Evolutionary conservation across 2,329 filamentous ascomycete species (phyloP), one percentile per base, ranked within the genome.

Genomic region (Zasmidium citrigriseum): DNA sequence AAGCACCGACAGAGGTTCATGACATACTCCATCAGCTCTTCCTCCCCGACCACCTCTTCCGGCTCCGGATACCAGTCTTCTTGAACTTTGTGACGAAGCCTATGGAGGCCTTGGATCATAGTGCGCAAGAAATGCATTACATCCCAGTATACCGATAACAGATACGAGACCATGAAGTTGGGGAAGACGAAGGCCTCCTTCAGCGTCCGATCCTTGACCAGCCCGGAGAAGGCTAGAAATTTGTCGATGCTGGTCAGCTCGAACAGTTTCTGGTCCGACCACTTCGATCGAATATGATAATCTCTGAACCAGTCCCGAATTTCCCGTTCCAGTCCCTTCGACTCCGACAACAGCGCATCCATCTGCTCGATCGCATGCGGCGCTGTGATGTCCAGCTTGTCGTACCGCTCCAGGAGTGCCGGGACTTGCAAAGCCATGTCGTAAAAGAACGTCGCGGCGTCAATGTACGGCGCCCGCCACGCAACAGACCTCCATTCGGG

Each of bases 111-210:
- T 41, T 66, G 64, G 11, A 67, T 60, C 3, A 58, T 63, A 16
- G 54, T 62, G 21, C 69, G 66, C 14, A 73, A 55, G 52, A 64
- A 67, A 54, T 69, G 66, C 63, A 71, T 67, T 12, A 63, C 62
- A 14, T 68, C 60, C 70, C 70, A 72, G 54, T 71, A 72, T 18
- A 68, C 60, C n/a, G 59, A 65, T 22, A 66, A 52, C 16, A 73
- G 52, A 41, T 72, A 73, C 10, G 62, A 68, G 22, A 65, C 58
- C 44, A 67, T 59, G 57, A 73, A 73, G 45, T 57, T 64, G 1
- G 61, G 54, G 54, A 73, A 73, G 16, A 55, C 57, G 58, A 62
- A 70, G 9, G 63, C 67, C 22, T 67, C 58, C 3, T 58, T 47
- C 22, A 73, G 59, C 3, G 67, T 68, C 21, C 66, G 64, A 49